Evolutionary conservation across 2,329 filamentous ascomycete genomes (phyloP).

Genomic region (Beauveria varroae): DNA sequence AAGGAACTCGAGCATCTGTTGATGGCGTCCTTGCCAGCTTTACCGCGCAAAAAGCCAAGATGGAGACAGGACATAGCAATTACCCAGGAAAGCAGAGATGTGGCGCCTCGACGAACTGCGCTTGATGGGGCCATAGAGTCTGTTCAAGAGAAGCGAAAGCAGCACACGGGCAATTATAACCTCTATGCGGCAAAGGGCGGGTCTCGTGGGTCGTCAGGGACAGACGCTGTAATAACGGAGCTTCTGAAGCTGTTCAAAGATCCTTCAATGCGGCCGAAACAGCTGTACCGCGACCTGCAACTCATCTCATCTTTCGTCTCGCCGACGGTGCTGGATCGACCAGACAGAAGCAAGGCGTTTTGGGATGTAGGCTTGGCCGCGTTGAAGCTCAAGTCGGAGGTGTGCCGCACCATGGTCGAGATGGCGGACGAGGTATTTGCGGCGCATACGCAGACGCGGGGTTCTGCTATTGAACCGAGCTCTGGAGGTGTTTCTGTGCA

Average conservation of each 20-base stretch:
- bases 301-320: conserved; percentile 63
- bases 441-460: conserved; percentile 58
- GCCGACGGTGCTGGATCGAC: conserved; percentile 50
- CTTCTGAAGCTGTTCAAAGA: conserved; percentile 62
- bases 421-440: conserved; percentile 47
- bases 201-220: neutral
- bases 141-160: conserved; percentile 59
- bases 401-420: conserved; percentile 71
- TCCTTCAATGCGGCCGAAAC: conserved; percentile 64
- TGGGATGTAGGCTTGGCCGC: conserved; percentile 85
- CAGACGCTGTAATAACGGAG: conserved; percentile 58
- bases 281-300: conserved; percentile 74
- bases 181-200: neutral
- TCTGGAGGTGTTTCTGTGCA: conserved; percentile 23
- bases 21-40: conserved; percentile 55
- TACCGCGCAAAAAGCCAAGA: conserved; percentile 25
- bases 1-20: conserved; percentile 79
- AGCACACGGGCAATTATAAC: conserved; percentile 21
- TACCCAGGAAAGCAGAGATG: conserved; percentile 23
- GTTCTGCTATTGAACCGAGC: conserved; percentile 29
- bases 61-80: conserved; percentile 15
- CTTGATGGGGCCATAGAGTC: conserved; percentile 64
- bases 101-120: conserved; percentile 32
- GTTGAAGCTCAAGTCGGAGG: conserved; percentile 78
- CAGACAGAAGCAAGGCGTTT: conserved; percentile 69